Evolutionary conservation across 2,329 filamentous ascomycete genomes (phyloP).

Genomic region (Hymenotorrendiella dingleyae): DNA sequence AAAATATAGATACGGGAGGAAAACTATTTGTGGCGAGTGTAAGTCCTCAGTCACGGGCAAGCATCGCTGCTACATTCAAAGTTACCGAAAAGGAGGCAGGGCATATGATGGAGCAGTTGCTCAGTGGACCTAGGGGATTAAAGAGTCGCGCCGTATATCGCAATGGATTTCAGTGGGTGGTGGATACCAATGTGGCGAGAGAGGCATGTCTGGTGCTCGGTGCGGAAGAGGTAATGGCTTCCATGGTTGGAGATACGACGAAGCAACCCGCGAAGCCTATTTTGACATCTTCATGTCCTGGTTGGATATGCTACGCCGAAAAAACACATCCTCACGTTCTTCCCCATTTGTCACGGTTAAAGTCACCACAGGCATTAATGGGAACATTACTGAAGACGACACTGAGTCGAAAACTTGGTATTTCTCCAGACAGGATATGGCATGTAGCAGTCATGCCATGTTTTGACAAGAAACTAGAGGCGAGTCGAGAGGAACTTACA

Average conservation of each 20-base stretch:
- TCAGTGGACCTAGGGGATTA: slow-evolving; percentile 65
- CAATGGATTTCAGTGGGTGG: slow-evolving; percentile 80
- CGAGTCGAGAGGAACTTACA: slow-evolving; percentile 86
- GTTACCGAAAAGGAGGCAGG: slow-evolving; percentile 69
- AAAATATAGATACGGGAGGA: slow-evolving; percentile 51
- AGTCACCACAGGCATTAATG: slow-evolving; percentile 88
- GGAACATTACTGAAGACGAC: slow-evolving; percentile 87
- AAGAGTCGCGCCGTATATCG: slow-evolving; percentile 62
- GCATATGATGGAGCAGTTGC: slow-evolving; percentile 74
- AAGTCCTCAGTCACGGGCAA: slow-evolving; percentile 85
- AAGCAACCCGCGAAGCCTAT: slow-evolving; percentile 47
- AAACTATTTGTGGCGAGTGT: slow-evolving; percentile 88
- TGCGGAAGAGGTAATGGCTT: slow-evolving; percentile 60
- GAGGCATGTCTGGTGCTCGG: slow-evolving; percentile 78
- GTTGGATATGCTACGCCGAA: slow-evolving; percentile 98
- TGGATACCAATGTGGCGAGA: slow-evolving; percentile 81
- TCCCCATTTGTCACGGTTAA: slow-evolving; percentile 82
- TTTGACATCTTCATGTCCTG: slow-evolving; percentile 85
- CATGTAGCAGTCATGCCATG: slow-evolving; percentile 96
- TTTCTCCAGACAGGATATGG: slow-evolving; percentile 79
- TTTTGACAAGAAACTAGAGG: slow-evolving; percentile 98
- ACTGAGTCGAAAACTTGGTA: slow-evolving; percentile 64
- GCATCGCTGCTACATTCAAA: slow-evolving; percentile 76
- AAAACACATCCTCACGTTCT: slow-evolving; percentile 95
- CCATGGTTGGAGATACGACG: slow-evolving; percentile 18